These are phyloP conservation scores for Lunularia cruciata DNA, from an alignment of 225 moss, liverwort and hornwort genomes.

Conservation along the genomic window DNA sequence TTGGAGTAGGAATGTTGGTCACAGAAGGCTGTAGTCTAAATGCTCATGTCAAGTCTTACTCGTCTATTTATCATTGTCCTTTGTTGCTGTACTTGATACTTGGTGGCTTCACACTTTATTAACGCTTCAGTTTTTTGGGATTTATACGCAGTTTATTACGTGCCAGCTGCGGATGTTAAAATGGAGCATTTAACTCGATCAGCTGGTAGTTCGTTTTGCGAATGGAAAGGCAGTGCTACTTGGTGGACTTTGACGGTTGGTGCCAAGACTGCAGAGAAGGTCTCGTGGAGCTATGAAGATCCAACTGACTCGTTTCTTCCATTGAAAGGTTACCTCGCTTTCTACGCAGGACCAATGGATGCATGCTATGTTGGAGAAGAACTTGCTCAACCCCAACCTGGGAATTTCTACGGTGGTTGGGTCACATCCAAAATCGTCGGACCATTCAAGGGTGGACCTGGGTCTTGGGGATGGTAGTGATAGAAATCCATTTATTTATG, in stretches of 20 bases:
- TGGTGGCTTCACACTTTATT: too few species aligned
- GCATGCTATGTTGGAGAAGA: slow-evolving; percentile 88
- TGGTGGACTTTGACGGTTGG: slow-evolving; percentile 77
- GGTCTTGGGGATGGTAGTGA: slow-evolving; percentile 69
- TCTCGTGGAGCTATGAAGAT: slow-evolving; percentile 84
- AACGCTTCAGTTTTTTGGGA: neutral
- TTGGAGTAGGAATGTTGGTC: too few species aligned
- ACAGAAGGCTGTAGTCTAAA: too few species aligned
- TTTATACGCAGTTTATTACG: slow-evolving; percentile 59
- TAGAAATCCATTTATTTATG: neutral
- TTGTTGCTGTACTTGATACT: too few species aligned
- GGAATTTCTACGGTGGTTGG: slow-evolving; percentile 89
- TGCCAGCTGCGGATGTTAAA: slow-evolving; percentile 64
- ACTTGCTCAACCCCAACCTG: slow-evolving; percentile 78
- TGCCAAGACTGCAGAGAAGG: slow-evolving; percentile 60
- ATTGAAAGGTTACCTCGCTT: slow-evolving; percentile 64
- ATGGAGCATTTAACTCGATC: slow-evolving; percentile 65
- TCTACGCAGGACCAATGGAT: slow-evolving; percentile 80
- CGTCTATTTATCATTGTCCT: too few species aligned
- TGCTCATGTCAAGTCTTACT: too few species aligned
- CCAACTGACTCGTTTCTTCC: slow-evolving; percentile 60
- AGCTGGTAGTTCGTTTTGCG: slow-evolving; percentile 71
- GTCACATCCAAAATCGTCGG: slow-evolving; percentile 76
- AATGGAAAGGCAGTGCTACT: slow-evolving; percentile 84
- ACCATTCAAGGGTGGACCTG: slow-evolving; percentile 78